Conservation (phyloP, 176 grass and related monocot species). For the Aegilops bicornis region DNA sequence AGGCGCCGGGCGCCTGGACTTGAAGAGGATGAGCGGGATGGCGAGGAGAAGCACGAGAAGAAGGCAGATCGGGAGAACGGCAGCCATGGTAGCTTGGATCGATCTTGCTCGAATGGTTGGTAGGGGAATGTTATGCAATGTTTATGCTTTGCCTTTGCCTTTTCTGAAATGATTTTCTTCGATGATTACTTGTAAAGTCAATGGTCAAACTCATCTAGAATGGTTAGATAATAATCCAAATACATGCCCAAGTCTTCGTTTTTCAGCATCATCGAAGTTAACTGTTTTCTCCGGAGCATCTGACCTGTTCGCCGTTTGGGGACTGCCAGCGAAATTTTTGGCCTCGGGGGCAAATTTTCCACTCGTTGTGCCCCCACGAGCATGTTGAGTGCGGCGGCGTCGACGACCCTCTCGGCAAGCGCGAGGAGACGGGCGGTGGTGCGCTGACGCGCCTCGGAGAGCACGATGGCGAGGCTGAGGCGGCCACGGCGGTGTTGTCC, state of each 20-base stretch:
- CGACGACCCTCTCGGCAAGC: too few relatives aligned
- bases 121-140: background rate
- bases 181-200: too few relatives aligned
- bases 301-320: background rate
- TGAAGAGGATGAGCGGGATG: background rate
- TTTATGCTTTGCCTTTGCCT: background rate
- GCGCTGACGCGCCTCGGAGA: too few relatives aligned
- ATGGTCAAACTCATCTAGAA: too few relatives aligned
- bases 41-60: background rate
- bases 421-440: too few relatives aligned
- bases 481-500: too few relatives aligned
- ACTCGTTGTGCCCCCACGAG: too few relatives aligned
- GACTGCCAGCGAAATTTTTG: too few relatives aligned
- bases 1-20: background rate
- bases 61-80: background rate
- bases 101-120: background rate
- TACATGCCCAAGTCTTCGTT: background rate
- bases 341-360: too few relatives aligned
- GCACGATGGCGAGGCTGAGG: too few relatives aligned
- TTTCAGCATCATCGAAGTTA: background rate
- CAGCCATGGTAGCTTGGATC: conserved; percentile 2
- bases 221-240: too few relatives aligned
- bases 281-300: background rate
- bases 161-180: background rate
- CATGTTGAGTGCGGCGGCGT: too few relatives aligned